Conservation (phyloP, 2,329 filamentous ascomycete species). For the Diaporthe longicolla region DNA sequence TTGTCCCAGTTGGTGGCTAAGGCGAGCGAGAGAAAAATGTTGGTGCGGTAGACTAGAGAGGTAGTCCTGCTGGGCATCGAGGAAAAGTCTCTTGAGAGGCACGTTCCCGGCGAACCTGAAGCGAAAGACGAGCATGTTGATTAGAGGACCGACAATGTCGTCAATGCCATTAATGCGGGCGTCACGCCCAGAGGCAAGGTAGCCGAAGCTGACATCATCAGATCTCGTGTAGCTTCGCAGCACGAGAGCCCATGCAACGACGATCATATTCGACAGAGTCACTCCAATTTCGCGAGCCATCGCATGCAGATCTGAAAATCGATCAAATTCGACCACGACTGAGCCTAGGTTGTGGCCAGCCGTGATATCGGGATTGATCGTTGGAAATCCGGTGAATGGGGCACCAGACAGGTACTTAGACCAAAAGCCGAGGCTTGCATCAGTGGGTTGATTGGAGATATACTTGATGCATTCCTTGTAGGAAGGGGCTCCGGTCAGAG, state of each 20-base stretch:
- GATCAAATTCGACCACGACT: background rate
- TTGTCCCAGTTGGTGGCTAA: constrained; percentile 5
- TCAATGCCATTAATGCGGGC: constrained; percentile 4
- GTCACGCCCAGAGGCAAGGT: constrained; percentile 40
- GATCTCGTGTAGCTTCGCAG: constrained; percentile 45
- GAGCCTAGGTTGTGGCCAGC: constrained; percentile 8
- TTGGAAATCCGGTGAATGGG: background rate
- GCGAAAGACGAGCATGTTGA: constrained; percentile 17
- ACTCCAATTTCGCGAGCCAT: constrained; percentile 42
- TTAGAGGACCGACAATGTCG: constrained; percentile 5
- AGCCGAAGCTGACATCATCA: constrained; percentile 47
- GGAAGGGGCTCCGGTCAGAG: background rate
- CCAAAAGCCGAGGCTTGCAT: constrained; percentile 35
- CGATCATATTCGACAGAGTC: constrained; percentile 47
- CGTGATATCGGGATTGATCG: background rate
- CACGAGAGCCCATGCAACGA: constrained; percentile 46
- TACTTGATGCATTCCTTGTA: constrained; percentile 26
- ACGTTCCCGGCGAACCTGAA: background rate
- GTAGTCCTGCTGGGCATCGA: background rate
- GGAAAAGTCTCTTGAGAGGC: background rate
- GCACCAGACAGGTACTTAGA: constrained; percentile 42
- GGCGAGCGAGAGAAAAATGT: constrained; percentile 13
- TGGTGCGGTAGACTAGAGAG: constrained; percentile 3
- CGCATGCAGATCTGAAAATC: constrained; percentile 6
- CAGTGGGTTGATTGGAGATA: background rate